Evolutionary conservation across 1,284 basidiomycete genomes (phyloP).

Genomic region (Sphaerobolus stellatus): DNA sequence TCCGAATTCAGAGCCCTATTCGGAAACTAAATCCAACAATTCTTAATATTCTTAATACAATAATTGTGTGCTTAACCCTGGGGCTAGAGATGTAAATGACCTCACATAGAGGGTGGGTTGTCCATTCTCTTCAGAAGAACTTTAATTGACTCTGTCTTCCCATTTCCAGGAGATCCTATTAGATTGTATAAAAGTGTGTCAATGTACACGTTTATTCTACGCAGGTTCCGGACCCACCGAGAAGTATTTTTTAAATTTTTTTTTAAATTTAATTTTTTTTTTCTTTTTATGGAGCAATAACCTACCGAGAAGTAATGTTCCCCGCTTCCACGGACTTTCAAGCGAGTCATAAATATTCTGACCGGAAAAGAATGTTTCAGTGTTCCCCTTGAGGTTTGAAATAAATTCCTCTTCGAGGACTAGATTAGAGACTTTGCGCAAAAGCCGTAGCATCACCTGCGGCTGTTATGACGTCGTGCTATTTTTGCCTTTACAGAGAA

Average conservation of each 20-base stretch:
- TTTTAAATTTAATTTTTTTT: too few relatives aligned
- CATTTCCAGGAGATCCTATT: conserved; percentile 31
- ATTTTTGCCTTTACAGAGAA: too few relatives aligned
- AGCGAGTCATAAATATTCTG: conserved; percentile 40
- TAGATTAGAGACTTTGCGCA: too few relatives aligned
- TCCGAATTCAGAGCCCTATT: conserved; percentile 30
- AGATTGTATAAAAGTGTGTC: not conserved
- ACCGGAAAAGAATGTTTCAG: conserved; percentile 40
- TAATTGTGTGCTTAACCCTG: conserved; percentile 4
- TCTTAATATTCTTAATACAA: too few relatives aligned
- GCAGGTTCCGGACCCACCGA: not conserved
- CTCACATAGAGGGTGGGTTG: conserved; percentile 43
- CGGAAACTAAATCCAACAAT: conserved; percentile 4
- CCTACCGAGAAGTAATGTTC: conserved; percentile 28
- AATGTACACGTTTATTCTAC: too few relatives aligned
- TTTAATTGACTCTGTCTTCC: conserved; percentile 30
- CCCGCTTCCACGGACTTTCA: conserved; percentile 43
- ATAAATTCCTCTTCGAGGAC: conserved; percentile 42
- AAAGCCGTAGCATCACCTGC: too few relatives aligned
- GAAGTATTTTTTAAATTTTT: too few relatives aligned
- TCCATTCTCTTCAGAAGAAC: conserved; percentile 23
- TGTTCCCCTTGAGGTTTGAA: conserved; percentile 36
- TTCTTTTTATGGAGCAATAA: too few relatives aligned
- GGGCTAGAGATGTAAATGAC: conserved; percentile 30
- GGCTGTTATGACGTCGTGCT: too few relatives aligned